Evolutionary conservation across 805 yeast genomes (phyloP), one percentile per base, ranked within the genome.

Genomic region (Ogataea glucozyma): DNA sequence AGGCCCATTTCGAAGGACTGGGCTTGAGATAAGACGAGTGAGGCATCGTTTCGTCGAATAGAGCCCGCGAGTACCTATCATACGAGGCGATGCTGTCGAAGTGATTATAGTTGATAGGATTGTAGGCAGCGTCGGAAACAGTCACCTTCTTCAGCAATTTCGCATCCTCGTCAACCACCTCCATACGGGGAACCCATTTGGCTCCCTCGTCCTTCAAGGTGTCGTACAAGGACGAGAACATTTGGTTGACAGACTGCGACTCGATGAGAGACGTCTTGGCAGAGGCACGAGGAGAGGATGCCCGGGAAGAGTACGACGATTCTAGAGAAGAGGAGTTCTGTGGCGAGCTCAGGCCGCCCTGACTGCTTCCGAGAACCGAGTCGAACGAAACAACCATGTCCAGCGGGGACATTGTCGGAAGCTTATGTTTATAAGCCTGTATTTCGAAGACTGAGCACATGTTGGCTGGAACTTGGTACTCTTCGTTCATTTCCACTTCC

Each of bases 401-500:
- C 14, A 51, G 32, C n/a, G 43, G 31, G 9, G 47, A 38, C 10
- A n/a, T 13, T 13, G 48, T 40, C n/a, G 55, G 44, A 6, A 41
- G 41, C 35, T 24, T 4, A 21, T 55, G 61, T 19, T 40, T 49
- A 38, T 61, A 62, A 2, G 49, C 41, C 14, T 44, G 39, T 19
- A 62, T n/a, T 27, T 52, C 54, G 12, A 62, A 52, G 11, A 58
- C 54, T 2, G 59, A 54, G 38, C 66, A 62, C 49, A 61, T 45
- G 6, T 48, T 48, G 2, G 48, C 31, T 6, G 66, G 66, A 11
- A 62, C 50, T 29, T 52, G 53, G 23, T 48, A 52, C 19, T 52
- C 51, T 24, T 46, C 51, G 14, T 48, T 26, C 38, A 45, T 32
- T 26, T 38, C 43, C 36, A 20, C 34, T 34, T 8, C 24, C 9